Conservation (phyloP, 495 filamentous ascomycete species). For the Penicillium coprophilum region DNA sequence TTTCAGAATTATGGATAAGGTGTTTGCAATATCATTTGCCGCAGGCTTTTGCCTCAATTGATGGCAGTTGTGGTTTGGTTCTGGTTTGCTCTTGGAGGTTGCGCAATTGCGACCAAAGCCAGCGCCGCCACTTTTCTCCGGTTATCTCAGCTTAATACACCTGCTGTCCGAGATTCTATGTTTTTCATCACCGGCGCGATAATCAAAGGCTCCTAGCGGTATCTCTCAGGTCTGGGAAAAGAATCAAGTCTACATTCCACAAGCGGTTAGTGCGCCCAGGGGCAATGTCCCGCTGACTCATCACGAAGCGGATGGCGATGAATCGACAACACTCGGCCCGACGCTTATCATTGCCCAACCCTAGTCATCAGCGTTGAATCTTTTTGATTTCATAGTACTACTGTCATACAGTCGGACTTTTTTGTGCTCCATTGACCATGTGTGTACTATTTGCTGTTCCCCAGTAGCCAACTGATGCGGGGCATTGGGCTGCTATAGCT, state of each 20-base stretch:
- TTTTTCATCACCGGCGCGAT: neutral
- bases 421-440: too few relatives aligned
- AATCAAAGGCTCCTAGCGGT: neutral
- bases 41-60: neutral
- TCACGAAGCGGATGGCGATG: too few relatives aligned
- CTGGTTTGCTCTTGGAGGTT: constrained; percentile 1
- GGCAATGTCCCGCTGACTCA: constrained; percentile 5
- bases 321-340: too few relatives aligned
- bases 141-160: neutral
- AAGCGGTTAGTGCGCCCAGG: constrained; percentile 7
- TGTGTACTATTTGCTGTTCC: too few relatives aligned
- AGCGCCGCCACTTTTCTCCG: neutral
- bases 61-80: neutral
- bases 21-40: neutral
- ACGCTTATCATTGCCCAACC: too few relatives aligned
- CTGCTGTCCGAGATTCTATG: neutral
- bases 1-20: neutral
- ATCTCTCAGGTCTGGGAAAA: constrained; percentile 1
- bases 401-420: too few relatives aligned
- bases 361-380: too few relatives aligned
- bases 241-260: constrained; percentile 12
- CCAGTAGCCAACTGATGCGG: too few relatives aligned
- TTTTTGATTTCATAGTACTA: too few relatives aligned
- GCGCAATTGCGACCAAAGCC: neutral
- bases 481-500: too few relatives aligned